Evolutionary conservation across 208 protist genomes (phyloP), one percentile per base, ranked within the genome.

Genomic region (Vickermania ingenoplastis): DNA sequence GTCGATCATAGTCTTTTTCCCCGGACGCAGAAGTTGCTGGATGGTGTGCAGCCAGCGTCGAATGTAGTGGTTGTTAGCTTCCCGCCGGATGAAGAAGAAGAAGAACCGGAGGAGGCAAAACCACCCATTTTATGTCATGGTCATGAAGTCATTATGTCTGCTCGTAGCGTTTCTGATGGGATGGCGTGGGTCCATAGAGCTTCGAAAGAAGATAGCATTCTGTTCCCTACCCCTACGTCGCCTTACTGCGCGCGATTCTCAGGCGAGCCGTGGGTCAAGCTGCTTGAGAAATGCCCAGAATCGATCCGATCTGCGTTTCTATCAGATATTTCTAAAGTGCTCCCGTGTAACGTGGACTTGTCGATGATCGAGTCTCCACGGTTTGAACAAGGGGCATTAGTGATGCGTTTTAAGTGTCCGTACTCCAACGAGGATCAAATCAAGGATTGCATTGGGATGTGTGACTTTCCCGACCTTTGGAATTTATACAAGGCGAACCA

Each of bases 341-440:
- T 45, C 11, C 36, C 36, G 17, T 45, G 36, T 17, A 17, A 45
- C 7, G 17, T 45, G 36, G 36, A 45, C 36, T 45, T 45, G 17
- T 45, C 36, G 7, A 7, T 45, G 36, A n/a, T 45, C 11, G 36
- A 45, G 11, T 17, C 36, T 7, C 36, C 36, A 45, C 36, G 36
- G 7, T 45, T 45, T 45, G 36, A 45, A 45, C 36, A 45, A 45
- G 36, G 36, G 11, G n/a, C n/a, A n/a, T 45, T 45, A 45, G 7
- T 17, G 36, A 45, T 45, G 36, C 7, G 17, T n/a, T 45, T 45
- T 45, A 7, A 17, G 17, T 45, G 36, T 45, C 36, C 36, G 11
- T 45, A 45, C 17, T 7, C 50, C 23, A 54, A 54, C 22, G 50
- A 54, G 7, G 50, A 28, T 7, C n/a, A 54, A 17, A 54, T 54